Evolutionary conservation across 192 early-diverging fungal genomes (phyloP).

Genomic region (Coemansia aciculifera): DNA sequence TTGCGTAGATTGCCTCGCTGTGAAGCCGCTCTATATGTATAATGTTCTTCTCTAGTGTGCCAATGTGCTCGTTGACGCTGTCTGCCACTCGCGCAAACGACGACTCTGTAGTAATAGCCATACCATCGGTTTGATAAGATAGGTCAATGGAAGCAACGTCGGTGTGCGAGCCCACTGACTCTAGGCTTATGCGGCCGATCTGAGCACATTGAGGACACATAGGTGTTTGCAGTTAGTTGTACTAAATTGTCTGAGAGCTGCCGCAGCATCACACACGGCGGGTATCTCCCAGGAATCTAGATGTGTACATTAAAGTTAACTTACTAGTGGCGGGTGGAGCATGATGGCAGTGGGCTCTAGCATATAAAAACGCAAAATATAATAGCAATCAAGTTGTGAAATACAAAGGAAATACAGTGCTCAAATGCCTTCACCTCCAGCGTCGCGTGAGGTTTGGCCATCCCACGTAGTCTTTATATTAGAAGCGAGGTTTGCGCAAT

Average conservation of each 20-base stretch:
- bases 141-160: conserved; percentile 6
- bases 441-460: neutral
- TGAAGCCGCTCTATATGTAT: conserved; percentile 27
- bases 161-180: neutral
- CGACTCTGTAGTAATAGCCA: conserved; percentile 13
- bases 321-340: conserved; percentile 6
- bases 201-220: neutral
- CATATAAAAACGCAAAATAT: neutral
- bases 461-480: neutral
- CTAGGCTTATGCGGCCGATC: conserved; percentile 11
- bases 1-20: conserved; percentile 31
- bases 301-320: neutral
- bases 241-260: neutral
- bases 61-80: conserved; percentile 20
- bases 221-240: neutral
- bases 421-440: neutral
- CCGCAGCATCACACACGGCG: neutral
- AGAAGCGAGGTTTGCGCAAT: neutral
- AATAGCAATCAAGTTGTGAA: neutral
- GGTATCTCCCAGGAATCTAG: too few relatives aligned
- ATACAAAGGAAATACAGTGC: neutral
- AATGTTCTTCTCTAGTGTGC: conserved; percentile 18
- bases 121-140: conserved; percentile 9
- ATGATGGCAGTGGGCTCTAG: neutral
- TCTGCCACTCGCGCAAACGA: conserved; percentile 20